phyloP scores from a whole-genome alignment of 2,329 filamentous ascomycete species.

The Scleromitrula shiraiana region DNA sequence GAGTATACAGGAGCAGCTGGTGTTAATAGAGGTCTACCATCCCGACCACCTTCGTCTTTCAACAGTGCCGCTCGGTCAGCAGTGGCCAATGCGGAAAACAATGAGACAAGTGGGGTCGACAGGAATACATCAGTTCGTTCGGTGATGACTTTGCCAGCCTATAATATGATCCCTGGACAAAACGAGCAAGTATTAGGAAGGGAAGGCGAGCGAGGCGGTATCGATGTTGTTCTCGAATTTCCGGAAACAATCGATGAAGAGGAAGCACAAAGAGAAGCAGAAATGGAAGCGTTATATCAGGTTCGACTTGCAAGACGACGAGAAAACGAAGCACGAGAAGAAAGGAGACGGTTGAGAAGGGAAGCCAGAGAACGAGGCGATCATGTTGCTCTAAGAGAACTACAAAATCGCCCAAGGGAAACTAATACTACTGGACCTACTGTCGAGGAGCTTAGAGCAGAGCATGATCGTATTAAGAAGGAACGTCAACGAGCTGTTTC shows the following conservation, averaged over 20 bases:
- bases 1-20: constrained; percentile 30
- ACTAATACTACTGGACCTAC: constrained; percentile 34
- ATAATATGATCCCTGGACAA: constrained; percentile 63
- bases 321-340: constrained; percentile 70
- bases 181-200: constrained; percentile 77
- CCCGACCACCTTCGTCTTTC: constrained; percentile 11
- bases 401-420: constrained; percentile 48
- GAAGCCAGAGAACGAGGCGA: constrained; percentile 70
- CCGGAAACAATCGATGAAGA: constrained; percentile 68
- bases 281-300: constrained; percentile 91
- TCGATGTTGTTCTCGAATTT: constrained; percentile 83
- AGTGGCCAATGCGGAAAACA: constrained; percentile 2
- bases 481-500: constrained; percentile 61
- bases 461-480: constrained; percentile 48
- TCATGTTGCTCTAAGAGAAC: constrained; percentile 54
- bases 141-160: constrained; percentile 88
- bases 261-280: constrained; percentile 75
- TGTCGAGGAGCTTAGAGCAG: constrained; percentile 50
- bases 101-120: constrained; percentile 45
- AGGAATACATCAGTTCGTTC: constrained; percentile 81
- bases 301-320: constrained; percentile 71
- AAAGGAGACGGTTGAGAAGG: constrained; percentile 58
- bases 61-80: constrained; percentile 9
- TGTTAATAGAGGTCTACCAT: constrained; percentile 6
- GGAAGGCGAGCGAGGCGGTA: constrained; percentile 84